Conservation (phyloP, 2,329 filamentous ascomycete genomes). For the Neopestalotiopsis sp. region DNA sequence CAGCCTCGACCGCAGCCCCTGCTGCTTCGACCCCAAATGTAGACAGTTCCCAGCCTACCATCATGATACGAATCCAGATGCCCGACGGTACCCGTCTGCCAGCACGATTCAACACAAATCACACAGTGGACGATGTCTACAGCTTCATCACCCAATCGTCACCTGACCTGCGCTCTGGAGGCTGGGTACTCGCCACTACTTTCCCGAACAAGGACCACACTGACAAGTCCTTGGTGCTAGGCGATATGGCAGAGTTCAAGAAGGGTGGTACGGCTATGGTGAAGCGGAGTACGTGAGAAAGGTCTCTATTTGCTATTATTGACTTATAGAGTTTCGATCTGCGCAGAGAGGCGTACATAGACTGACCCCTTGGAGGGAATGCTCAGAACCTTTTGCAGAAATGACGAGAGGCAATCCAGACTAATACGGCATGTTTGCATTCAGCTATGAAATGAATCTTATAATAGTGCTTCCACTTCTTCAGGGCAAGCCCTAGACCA, state of each 20-base stretch:
- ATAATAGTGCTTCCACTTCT: no score
- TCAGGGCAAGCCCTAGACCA: no score
- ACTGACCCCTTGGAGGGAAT: no score
- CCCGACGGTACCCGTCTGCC: conserved; percentile 78
- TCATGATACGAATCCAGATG: conserved; percentile 78
- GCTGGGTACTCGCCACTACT: conserved; percentile 80
- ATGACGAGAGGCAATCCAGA: no score
- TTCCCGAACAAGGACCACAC: conserved; percentile 83
- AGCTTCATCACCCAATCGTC: conserved; percentile 73
- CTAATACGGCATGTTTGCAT: no score
- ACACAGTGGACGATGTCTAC: conserved; percentile 81
- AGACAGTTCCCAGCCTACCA: conserved; percentile 69
- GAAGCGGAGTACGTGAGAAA: conserved; percentile 48
- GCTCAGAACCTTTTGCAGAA: no score
- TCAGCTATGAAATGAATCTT: no score
- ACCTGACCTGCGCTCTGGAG: conserved; percentile 58
- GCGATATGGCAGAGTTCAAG: conserved; percentile 69
- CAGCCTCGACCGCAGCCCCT: conserved; percentile 24
- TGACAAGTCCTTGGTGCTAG: conserved; percentile 65
- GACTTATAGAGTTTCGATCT: conserved; percentile 18
- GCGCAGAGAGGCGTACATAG: no score
- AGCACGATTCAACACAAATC: conserved; percentile 81
- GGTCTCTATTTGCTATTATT: not conserved
- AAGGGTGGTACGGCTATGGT: conserved; percentile 69
- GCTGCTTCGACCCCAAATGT: conserved; percentile 46